A percentile compares a stretch with the other conserved stretches of the same genome.
These are phyloP conservation scores for Podosphaera xanthii DNA, from an alignment of 2,329 filamentous ascomycete genomes.

Conservation along the genomic window DNA sequence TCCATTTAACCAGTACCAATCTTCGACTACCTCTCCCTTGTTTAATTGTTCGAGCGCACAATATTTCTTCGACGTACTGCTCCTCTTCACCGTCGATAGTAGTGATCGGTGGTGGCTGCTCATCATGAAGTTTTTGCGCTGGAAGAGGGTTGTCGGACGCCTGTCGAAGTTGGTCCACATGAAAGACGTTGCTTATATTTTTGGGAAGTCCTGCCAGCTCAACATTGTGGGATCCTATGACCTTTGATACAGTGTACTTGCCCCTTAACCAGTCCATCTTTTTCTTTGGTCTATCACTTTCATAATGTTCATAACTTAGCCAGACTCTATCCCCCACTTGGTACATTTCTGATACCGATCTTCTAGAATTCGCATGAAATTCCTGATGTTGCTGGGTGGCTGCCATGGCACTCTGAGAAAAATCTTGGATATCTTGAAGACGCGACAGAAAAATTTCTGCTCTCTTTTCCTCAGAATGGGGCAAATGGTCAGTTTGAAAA, in stretches of 20 bases:
- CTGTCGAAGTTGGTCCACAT: background rate
- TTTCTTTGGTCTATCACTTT: too few relatives aligned
- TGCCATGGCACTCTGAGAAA: too few relatives aligned
- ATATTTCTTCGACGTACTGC: background rate
- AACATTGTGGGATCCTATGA: background rate
- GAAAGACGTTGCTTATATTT: background rate
- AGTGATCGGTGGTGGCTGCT: background rate
- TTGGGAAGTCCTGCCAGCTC: background rate
- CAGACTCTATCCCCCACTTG: too few relatives aligned
- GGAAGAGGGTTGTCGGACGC: background rate
- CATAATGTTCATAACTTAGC: too few relatives aligned
- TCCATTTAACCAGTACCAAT: background rate
- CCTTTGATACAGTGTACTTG: background rate
- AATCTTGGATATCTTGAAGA: too few relatives aligned
- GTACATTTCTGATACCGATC: too few relatives aligned
- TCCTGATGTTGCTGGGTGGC: too few relatives aligned
- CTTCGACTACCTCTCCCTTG: background rate
- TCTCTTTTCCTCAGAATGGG: too few relatives aligned
- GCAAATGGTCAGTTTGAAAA: too few relatives aligned
- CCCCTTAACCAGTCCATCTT: too few relatives aligned
- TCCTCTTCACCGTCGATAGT: background rate
- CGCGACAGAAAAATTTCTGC: too few relatives aligned
- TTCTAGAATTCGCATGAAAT: too few relatives aligned
- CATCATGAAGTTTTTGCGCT: background rate
- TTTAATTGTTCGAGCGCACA: background rate